Conservation (phyloP, 1,284 basidiomycete species). For the Sanguinoderma infundibulare region DNA sequence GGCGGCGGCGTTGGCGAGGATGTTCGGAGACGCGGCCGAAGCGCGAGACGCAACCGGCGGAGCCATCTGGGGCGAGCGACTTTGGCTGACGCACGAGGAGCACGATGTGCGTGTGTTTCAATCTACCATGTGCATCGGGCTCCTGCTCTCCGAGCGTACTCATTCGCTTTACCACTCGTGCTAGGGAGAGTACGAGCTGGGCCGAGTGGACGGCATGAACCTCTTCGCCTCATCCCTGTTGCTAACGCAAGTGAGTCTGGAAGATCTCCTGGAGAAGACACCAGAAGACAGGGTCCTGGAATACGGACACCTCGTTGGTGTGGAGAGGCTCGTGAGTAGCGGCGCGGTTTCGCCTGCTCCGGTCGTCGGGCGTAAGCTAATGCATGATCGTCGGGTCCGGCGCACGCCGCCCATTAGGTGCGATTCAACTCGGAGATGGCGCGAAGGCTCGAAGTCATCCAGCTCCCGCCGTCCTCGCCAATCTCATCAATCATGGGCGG, state of each 20-base stretch:
- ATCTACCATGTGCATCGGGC: neutral
- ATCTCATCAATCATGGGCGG: constrained; percentile 2
- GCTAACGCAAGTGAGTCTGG: constrained; percentile 56
- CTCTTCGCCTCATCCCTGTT: constrained; percentile 65
- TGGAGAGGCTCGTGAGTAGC: constrained; percentile 60
- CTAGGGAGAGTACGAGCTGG: constrained; percentile 62
- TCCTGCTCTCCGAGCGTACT: neutral
- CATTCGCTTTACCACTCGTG: neutral
- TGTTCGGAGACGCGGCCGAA: constrained; percentile 61
- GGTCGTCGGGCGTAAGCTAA: neutral
- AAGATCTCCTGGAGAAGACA: constrained; percentile 56
- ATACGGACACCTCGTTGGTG: constrained; percentile 55
- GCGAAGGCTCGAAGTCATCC: constrained; percentile 40
- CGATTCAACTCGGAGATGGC: constrained; percentile 45
- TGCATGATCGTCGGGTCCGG: neutral
- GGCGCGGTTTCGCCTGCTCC: neutral
- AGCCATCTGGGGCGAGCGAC: constrained; percentile 58
- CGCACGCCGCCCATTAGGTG: constrained; percentile 29
- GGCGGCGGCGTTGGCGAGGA: constrained; percentile 55
- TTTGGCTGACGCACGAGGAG: constrained; percentile 62
- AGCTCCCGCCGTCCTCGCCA: constrained; percentile 32
- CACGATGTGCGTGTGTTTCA: constrained; percentile 45
- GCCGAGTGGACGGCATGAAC: constrained; percentile 63
- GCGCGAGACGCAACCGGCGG: constrained; percentile 45
- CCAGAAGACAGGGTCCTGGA: constrained; percentile 50